phyloP scores from a whole-genome alignment of 257 asterid species.

The Coffea canephora region DNA sequence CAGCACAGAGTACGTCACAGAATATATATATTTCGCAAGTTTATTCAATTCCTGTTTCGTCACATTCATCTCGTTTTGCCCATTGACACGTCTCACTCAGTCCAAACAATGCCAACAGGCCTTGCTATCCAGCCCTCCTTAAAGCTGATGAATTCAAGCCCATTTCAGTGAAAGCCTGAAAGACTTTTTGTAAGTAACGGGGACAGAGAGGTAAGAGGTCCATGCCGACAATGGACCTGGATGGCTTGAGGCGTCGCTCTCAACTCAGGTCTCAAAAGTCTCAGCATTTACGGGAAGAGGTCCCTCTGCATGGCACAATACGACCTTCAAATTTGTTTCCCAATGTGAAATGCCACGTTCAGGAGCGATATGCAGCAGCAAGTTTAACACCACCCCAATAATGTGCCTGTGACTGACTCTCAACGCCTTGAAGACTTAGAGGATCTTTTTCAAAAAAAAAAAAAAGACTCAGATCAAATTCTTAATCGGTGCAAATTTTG shows the following conservation, averaged over 20 bases:
- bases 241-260: background rate
- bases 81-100: slow-evolving; percentile 58
- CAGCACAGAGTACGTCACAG: slow-evolving; percentile 8
- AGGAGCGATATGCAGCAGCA: background rate
- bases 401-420: background rate
- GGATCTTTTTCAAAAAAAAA: too few species aligned
- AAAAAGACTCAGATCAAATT: background rate
- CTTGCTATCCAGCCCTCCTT: background rate
- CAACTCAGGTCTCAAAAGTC: background rate
- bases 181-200: background rate
- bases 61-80: slow-evolving; percentile 68
- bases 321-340: background rate
- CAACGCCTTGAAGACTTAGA: background rate
- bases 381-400: background rate
- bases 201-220: slow-evolving; percentile 1
- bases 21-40: background rate
- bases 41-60: slow-evolving; percentile 31
- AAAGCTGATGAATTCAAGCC: background rate
- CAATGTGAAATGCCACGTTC: background rate
- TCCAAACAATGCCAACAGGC: slow-evolving; percentile 4
- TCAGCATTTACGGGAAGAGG: background rate
- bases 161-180: slow-evolving; percentile 4
- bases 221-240: slow-evolving; percentile 7
- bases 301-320: background rate
- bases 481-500: background rate